Conservation (phyloP, 495 filamentous ascomycete species). For the Trichocladium antarcticum region DNA sequence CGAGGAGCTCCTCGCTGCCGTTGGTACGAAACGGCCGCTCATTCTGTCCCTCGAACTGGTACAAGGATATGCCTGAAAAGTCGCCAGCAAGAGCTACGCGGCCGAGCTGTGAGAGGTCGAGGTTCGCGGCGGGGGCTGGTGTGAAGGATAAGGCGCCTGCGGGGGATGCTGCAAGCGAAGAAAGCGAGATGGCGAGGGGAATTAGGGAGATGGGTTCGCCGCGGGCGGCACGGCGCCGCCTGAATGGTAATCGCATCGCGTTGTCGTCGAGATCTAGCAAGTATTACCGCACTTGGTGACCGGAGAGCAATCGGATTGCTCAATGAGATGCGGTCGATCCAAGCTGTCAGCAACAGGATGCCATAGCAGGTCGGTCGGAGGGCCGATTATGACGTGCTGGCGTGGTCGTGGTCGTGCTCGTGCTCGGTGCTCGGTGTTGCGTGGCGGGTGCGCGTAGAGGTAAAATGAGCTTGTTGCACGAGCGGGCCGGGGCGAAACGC, state of each 20-base stretch:
- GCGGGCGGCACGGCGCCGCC: slow-evolving; percentile 28
- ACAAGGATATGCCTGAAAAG: slow-evolving; percentile 84
- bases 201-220: slow-evolving; percentile 14
- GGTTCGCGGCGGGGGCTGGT: slow-evolving; percentile 58
- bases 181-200: slow-evolving; percentile 28
- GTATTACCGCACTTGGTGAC: slow-evolving; percentile 8
- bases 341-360: slow-evolving; percentile 11
- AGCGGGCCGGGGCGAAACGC: slow-evolving; percentile 9
- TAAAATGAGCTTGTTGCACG: slow-evolving; percentile 12
- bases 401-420: neutral
- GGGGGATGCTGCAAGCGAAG: slow-evolving; percentile 34
- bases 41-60: slow-evolving; percentile 69
- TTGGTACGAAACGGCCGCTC: slow-evolving; percentile 55
- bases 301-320: slow-evolving; percentile 13
- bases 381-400: slow-evolving; percentile 1
- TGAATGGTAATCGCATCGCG: slow-evolving; percentile 33
- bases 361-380: slow-evolving; percentile 15
- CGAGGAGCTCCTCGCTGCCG: slow-evolving; percentile 71
- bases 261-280: slow-evolving; percentile 4
- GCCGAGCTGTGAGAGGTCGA: slow-evolving; percentile 74
- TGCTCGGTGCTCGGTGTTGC: neutral
- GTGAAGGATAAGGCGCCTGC: slow-evolving; percentile 57
- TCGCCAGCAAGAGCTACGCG: slow-evolving; percentile 79
- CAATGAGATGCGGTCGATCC: slow-evolving; percentile 12
- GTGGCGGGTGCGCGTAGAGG: neutral